A percentile compares a stretch with the other conserved stretches of the same genome.
Conservation (phyloP, 1,284 basidiomycete genomes). For the Amylostereum areolatum region DNA sequence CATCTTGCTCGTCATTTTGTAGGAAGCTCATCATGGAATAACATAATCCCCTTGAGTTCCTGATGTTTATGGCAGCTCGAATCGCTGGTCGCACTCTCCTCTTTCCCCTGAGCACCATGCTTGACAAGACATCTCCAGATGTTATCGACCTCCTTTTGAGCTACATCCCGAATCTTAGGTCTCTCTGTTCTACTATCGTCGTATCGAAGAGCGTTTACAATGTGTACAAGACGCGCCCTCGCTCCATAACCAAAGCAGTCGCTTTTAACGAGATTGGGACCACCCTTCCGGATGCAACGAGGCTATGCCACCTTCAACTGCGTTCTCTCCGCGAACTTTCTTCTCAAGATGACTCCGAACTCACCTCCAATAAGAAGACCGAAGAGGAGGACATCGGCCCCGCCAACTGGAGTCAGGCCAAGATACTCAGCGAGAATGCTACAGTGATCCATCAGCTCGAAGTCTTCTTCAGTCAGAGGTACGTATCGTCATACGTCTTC, state of each 20-base stretch:
- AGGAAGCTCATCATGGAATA: too few relatives aligned
- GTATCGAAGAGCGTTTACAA: conserved; percentile 25
- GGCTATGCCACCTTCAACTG: conserved; percentile 14
- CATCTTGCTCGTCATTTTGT: too few relatives aligned
- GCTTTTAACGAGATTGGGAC: conserved; percentile 28
- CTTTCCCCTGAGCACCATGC: background rate
- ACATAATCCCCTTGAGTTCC: too few relatives aligned
- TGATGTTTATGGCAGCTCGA: too few relatives aligned
- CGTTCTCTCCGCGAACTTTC: background rate
- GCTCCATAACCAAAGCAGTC: conserved; percentile 25
- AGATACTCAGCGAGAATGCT: conserved; percentile 16
- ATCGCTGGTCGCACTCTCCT: background rate
- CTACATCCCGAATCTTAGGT: conserved; percentile 21
- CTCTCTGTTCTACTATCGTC: conserved; percentile 21
- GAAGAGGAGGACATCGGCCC: too few relatives aligned
- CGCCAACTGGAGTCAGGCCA: conserved; percentile 2
- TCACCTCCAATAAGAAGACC: too few relatives aligned
- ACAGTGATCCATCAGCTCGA: conserved; percentile 20
- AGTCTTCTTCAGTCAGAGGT: conserved; percentile 32
- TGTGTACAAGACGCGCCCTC: conserved; percentile 26
- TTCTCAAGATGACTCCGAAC: conserved; percentile 9
- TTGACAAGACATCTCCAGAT: conserved; percentile 17
- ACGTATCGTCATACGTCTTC: conserved; percentile 1
- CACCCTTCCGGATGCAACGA: conserved; percentile 24
- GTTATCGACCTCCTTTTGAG: conserved; percentile 26